Evolutionary conservation across 139 green algal genomes (phyloP).

Genomic region (Coelastrella sp.): DNA sequence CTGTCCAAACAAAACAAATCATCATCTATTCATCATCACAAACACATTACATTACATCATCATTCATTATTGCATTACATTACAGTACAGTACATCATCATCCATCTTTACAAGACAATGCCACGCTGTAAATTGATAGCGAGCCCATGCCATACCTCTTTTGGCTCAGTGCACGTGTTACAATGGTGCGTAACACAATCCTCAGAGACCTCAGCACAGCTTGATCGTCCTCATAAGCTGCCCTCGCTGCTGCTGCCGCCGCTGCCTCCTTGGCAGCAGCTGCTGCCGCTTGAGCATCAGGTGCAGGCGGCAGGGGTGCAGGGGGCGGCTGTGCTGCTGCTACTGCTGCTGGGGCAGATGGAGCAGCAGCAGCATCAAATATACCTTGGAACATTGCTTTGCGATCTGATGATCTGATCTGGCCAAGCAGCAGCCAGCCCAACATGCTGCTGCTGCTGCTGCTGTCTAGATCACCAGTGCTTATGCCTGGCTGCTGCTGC

Average conservation of each 20-base stretch:
- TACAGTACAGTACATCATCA: no score
- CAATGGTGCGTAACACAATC: slow-evolving; percentile 17
- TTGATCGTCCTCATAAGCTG: slow-evolving; percentile 40
- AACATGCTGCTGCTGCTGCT: slow-evolving; percentile 13
- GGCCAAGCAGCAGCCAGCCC: slow-evolving; percentile 13
- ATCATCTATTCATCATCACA: no score
- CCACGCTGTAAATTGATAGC: no score
- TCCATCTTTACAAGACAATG: no score
- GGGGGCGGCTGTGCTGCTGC: slow-evolving; percentile 9
- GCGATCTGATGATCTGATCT: not conserved
- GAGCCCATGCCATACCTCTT: no score
- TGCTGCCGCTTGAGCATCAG: slow-evolving; percentile 18
- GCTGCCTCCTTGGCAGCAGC: slow-evolving; percentile 35
- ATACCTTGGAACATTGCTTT: slow-evolving; percentile 10
- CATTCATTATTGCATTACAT: no score
- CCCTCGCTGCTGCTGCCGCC: slow-evolving; percentile 18
- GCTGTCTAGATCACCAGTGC: slow-evolving; percentile 5
- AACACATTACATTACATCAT: no score
- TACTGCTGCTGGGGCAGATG: not conserved
- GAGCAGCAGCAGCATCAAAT: slow-evolving; percentile 28
- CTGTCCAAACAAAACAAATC: no score
- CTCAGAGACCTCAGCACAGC: slow-evolving; percentile 26
- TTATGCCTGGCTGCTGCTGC: slow-evolving; percentile 8
- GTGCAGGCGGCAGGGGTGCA: slow-evolving; percentile 26
- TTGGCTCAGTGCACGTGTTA: not conserved